These are phyloP conservation scores for Tanacetum coccineum DNA, from an alignment of 129 eudicot genomes.

Conservation along the genomic window DNA sequence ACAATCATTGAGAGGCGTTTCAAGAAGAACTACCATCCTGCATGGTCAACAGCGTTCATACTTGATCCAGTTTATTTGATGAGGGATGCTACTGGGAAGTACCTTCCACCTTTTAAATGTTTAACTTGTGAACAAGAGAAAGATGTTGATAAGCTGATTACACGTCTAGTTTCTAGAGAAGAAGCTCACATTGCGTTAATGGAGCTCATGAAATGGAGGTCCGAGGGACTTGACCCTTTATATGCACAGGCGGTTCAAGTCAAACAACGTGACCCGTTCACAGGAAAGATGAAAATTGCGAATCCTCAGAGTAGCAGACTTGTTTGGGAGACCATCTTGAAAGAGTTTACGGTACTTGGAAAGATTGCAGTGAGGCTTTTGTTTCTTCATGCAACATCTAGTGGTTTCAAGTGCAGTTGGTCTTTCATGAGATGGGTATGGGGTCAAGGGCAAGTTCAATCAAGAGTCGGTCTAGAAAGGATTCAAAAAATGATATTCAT, in stretches of 20 bases:
- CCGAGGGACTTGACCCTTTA: conserved; percentile 83
- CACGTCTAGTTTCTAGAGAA: conserved; percentile 63
- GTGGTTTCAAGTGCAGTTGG: conserved; percentile 56
- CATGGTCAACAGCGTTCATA: conserved; percentile 87
- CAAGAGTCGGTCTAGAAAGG: conserved; percentile 55
- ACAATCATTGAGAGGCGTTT: conserved; percentile 57
- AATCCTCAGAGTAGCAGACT: conserved; percentile 92
- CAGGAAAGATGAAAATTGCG: conserved; percentile 84
- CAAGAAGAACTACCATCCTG: conserved; percentile 75
- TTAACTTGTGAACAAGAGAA: conserved; percentile 72
- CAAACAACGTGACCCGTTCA: conserved; percentile 63
- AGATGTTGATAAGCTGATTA: conserved; percentile 69
- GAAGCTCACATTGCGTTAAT: conserved; percentile 72
- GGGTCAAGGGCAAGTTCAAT: conserved; percentile 35
- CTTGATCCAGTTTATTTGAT: conserved; percentile 70
- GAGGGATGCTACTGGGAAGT: conserved; percentile 72
- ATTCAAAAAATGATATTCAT: conserved; percentile 72
- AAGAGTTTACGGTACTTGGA: conserved; percentile 59
- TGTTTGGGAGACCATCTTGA: conserved; percentile 87
- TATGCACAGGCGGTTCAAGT: conserved; percentile 93
- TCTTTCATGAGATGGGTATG: conserved; percentile 50
- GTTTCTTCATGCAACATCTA: conserved; percentile 81
- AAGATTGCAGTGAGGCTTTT: conserved; percentile 80
- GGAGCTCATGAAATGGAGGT: conserved; percentile 92
- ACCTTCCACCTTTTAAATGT: conserved; percentile 81